Conservation (phyloP, 441 rosid species). For the Bocquillonia castaneifolia region DNA sequence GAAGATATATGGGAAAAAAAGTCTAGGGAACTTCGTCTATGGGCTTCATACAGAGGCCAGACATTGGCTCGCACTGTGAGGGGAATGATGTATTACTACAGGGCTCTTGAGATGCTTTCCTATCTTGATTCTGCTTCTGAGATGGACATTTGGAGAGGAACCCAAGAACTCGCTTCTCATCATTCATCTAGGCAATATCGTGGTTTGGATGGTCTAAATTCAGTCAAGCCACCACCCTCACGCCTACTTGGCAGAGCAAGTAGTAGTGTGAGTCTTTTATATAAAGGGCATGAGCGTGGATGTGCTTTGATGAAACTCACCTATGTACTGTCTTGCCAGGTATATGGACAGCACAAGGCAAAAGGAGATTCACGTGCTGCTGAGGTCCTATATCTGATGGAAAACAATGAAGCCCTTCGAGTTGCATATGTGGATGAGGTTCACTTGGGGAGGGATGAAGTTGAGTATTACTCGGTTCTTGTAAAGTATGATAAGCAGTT, state of each 20-base stretch:
- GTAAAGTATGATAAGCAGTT: slow-evolving; percentile 69
- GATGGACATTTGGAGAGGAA: slow-evolving; percentile 57
- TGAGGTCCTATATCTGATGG: slow-evolving; percentile 64
- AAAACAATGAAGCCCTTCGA: slow-evolving; percentile 74
- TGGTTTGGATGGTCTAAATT: slow-evolving; percentile 37
- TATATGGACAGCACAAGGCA: slow-evolving; percentile 76
- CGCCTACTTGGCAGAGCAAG: slow-evolving; percentile 40
- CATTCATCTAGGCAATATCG: slow-evolving; percentile 44
- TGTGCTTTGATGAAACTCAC: slow-evolving; percentile 78
- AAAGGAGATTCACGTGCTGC: slow-evolving; percentile 65
- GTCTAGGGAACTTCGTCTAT: slow-evolving; percentile 72
- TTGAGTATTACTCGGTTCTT: slow-evolving; percentile 75
- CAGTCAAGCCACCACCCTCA: slow-evolving; percentile 35
- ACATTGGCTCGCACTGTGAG: slow-evolving; percentile 83
- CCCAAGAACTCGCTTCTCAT: slow-evolving; percentile 47
- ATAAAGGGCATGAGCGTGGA: slow-evolving; percentile 74
- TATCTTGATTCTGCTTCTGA: slow-evolving; percentile 89
- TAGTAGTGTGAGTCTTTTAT: slow-evolving; percentile 51
- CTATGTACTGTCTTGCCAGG: slow-evolving; percentile 77
- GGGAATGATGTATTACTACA: slow-evolving; percentile 92
- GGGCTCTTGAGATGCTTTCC: slow-evolving; percentile 80
- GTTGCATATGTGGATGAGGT: slow-evolving; percentile 90
- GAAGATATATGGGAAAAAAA: slow-evolving; percentile 59
- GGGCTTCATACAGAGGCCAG: slow-evolving; percentile 92
- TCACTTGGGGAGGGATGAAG: slow-evolving; percentile 39